Base-by-base conservation (phyloP, 2,329 filamentous ascomycete genomes). In the Aspergillus japonicus region DNA sequence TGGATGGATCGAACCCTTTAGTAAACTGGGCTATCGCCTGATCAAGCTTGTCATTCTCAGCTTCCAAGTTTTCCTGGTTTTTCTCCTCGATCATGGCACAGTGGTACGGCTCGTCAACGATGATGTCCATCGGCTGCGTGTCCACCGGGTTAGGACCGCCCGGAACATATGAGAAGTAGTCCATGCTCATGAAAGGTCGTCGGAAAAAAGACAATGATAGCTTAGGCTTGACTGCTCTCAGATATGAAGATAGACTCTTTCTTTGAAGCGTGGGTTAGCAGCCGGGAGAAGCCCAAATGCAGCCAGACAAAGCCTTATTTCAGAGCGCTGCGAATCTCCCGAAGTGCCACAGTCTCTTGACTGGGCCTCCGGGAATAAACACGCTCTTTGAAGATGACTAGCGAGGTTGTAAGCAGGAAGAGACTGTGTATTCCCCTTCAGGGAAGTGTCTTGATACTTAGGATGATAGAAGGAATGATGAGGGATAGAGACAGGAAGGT, bases 1-100 rank as follows among this genome's bases (percentile, higher is more conserved):
- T 49, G 21, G 57, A 53, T 5, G 66, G 64, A 44, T 69, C 64
- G 47, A 67, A 68, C 4, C 66, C 67, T 49, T 56, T 62, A 26
- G 67, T 63, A 42, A 68, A 63, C 7, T 61, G 53, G 21, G 47
- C 50, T 44, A 65, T 62, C 54, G 65, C 14, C 12, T 59, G 50
- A 4, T 62, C 62, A 21, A 64, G n/a, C 35, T 53, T 59, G 35
- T 61, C 51, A 14, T 50, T 57, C 29, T 64, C 60, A 1, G 57
- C 62, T 29, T 61, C 61, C 10, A 52, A 21, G 14, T 64, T 60
- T 35, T 62, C 60, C 19, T 31, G 48, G 5, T 53, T 54, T 26
- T 62, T 64, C 16, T 65, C 52, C 2, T 67, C 66, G 4, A 26
- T 33, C 42, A 62, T n/a, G 4, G 51, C 56, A 42, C 56, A 54